Evolutionary conservation across 805 yeast species (phyloP).

Genomic region (Komagataella pastoris): DNA sequence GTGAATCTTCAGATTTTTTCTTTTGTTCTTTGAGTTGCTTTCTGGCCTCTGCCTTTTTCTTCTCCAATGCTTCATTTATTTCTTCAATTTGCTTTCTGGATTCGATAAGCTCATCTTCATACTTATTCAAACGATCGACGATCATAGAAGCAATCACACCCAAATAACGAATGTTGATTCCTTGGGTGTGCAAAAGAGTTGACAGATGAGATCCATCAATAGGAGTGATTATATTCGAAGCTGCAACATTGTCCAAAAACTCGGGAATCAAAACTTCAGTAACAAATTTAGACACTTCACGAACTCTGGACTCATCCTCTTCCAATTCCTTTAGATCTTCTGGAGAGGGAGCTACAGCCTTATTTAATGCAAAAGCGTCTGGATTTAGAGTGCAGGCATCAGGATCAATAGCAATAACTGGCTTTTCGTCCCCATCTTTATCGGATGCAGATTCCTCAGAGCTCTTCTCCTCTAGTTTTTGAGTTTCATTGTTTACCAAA

Average conservation of each 20-base stretch:
- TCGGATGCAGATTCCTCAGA: constrained; percentile 7
- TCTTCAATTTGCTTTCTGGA: constrained; percentile 10
- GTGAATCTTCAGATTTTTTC: constrained; percentile 12
- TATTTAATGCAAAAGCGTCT: constrained; percentile 48
- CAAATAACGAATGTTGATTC: constrained; percentile 82
- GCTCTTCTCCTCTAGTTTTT: constrained; percentile 18
- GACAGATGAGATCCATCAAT: constrained; percentile 73
- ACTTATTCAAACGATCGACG: constrained; percentile 6
- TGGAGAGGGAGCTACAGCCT: constrained; percentile 22
- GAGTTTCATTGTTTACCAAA: constrained; percentile 35
- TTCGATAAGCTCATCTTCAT: background rate
- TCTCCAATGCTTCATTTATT: constrained; percentile 8
- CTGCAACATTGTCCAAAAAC: constrained; percentile 40
- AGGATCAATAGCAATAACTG: constrained; percentile 38
- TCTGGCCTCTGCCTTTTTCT: constrained; percentile 11
- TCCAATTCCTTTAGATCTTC: constrained; percentile 21
- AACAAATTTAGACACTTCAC: constrained; percentile 57
- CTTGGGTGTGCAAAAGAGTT: constrained; percentile 55
- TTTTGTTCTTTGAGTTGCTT: constrained; percentile 11
- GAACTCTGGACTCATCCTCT: constrained; percentile 51
- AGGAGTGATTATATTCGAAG: constrained; percentile 43
- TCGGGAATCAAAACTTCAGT: constrained; percentile 45
- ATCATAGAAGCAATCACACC: constrained; percentile 41
- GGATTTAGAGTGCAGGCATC: constrained; percentile 58
- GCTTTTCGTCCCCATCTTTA: constrained; percentile 24